Evolutionary conservation across 1,284 basidiomycete species (phyloP), one percentile per base, ranked within the genome.

Genomic region (Phylloporus sp.): DNA sequence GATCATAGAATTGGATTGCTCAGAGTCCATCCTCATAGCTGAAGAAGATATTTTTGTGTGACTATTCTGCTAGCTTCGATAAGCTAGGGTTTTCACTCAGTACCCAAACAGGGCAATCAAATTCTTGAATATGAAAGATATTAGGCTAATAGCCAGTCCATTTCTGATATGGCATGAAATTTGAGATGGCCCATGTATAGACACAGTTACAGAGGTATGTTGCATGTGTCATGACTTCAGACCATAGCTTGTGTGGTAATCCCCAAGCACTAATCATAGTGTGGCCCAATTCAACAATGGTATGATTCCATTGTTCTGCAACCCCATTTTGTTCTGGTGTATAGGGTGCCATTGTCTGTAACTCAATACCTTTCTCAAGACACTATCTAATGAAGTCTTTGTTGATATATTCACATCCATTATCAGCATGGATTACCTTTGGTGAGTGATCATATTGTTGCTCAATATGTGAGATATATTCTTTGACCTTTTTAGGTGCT

Each of bases 241-340:
- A 26, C 59, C 59, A 60, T 5, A 60, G 3, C 1, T 60, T n/a
- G 0, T 18, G 1, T 4, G 32, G 42, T n/a, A 60, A 1, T 7
- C 44, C 4, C 4, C 12, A 4, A 2, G 5, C 15, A 3, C 34
- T 17, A 1, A 61, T 4, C 53, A 61, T 61, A 1, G 29, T 4
- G 4, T 20, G 7, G 0, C 10, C 4, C 7, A 56, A 6, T 6
- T 55, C 13, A 1, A 56, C 2, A 1, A 61, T 4, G 0, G 34
- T 49, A 18, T 6, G 8, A 18, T 63, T 63, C 34, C 20, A 60
- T 18, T n/a, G 26, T 17, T 63, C 47, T 1, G 62, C 46, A 1
- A 63, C 6, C 1, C 52, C 47, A 31, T 63, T 63, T 6, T 63
- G 57, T 15, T 55, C 32, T 0, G 53, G 62, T 7, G 31, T 44